Evolutionary conservation across 1,284 basidiomycete species (phyloP).

Genomic region (Ceratobasidium sp.): DNA sequence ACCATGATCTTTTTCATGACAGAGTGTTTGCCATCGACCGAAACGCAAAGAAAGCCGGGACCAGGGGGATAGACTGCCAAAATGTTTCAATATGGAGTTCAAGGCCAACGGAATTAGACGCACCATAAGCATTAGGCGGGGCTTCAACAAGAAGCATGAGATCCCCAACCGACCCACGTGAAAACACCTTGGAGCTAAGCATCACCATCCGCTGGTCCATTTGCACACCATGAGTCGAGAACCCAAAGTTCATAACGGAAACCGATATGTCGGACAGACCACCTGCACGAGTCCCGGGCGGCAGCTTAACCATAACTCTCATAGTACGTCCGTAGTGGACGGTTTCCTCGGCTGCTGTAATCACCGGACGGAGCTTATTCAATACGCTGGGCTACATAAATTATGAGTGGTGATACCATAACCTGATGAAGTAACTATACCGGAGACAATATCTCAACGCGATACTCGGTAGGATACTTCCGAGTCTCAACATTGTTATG

Average conservation of each 20-base stretch:
- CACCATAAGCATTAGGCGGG: no score
- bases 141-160: no score
- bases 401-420: conserved; percentile 73
- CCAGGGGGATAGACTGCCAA: conserved; percentile 57
- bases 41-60: conserved; percentile 60
- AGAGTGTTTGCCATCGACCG: conserved; percentile 65
- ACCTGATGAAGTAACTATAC: conserved; percentile 78
- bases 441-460: conserved; percentile 83
- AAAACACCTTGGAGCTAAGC: conserved; percentile 55
- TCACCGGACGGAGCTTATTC: neutral
- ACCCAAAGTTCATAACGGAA: conserved; percentile 66
- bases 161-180: no score
- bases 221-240: conserved; percentile 78
- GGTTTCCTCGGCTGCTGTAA: neutral
- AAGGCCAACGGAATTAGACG: no score
- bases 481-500: conserved; percentile 66
- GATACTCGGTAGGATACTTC: conserved; percentile 83
- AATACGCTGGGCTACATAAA: neutral
- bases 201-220: conserved; percentile 81
- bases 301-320: conserved; percentile 44
- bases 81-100: no score
- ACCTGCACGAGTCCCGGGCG: conserved; percentile 53
- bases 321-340: conserved; percentile 4
- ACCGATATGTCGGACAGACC: conserved; percentile 63
- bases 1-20: conserved; percentile 63